Conservation (phyloP, 768 basidiomycete genomes). For the Tephrocybe sp. region DNA sequence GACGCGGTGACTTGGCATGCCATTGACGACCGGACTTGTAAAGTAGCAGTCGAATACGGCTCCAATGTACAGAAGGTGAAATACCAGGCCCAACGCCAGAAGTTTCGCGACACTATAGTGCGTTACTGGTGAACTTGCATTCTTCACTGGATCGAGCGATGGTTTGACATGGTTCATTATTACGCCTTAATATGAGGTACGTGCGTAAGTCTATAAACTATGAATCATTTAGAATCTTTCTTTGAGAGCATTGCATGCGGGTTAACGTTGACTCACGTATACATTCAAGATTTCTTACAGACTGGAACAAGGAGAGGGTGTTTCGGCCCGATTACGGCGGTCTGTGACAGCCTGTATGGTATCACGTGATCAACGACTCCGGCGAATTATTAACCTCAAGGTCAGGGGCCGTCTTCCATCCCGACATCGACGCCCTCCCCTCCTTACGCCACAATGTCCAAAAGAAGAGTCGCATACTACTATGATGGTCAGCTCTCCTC, state of each 20-base stretch:
- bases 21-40: slow-evolving; percentile 76
- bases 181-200: background rate
- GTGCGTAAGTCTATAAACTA: slow-evolving; percentile 1
- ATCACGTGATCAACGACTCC: background rate
- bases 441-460: slow-evolving; percentile 48
- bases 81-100: slow-evolving; percentile 65
- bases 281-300: too few relatives aligned
- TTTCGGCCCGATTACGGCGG: background rate
- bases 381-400: background rate
- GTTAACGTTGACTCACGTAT: slow-evolving; percentile 4
- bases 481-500: slow-evolving; percentile 53
- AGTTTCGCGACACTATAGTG: slow-evolving; percentile 43
- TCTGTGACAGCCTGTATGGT: background rate
- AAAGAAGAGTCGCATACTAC: slow-evolving; percentile 75
- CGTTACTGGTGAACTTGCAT: background rate
- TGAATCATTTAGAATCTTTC: background rate
- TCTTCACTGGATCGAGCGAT: background rate
- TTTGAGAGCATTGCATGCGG: background rate
- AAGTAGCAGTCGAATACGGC: slow-evolving; percentile 89
- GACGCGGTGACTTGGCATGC: slow-evolving; percentile 59
- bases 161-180: slow-evolving; percentile 10
- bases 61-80: slow-evolving; percentile 70
- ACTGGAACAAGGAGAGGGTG: background rate
- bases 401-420: slow-evolving; percentile 7
- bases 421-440: slow-evolving; percentile 1